Conservation (phyloP, 73 alveolate species). For the Tetrahymena thermophila region DNA sequence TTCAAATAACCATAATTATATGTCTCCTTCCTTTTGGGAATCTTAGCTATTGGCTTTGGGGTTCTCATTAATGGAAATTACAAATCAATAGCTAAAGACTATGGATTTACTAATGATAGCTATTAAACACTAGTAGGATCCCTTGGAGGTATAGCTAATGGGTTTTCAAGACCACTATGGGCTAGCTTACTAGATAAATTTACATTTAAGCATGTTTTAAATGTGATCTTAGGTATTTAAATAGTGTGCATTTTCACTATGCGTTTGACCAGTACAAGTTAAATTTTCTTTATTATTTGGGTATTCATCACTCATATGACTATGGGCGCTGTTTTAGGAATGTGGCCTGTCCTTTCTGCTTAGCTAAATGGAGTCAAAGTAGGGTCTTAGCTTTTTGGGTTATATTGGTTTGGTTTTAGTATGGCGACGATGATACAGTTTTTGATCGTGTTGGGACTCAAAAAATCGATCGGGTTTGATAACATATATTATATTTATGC, state of each 20-base stretch:
- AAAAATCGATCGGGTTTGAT: not conserved
- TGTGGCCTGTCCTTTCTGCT: not conserved
- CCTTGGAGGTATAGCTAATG: not conserved
- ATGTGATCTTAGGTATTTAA: not conserved
- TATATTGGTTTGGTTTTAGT: not conserved
- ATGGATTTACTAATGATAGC: not conserved
- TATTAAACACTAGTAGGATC: not conserved
- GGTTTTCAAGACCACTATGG: not conserved
- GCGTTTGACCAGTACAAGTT: not conserved
- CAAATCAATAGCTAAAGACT: not conserved
- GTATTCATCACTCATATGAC: not conserved
- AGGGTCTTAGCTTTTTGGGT: not conserved
- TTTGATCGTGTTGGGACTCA: not conserved
- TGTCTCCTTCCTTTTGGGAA: not conserved
- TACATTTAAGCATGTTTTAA: not conserved
- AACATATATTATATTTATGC: not conserved
- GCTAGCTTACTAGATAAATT: not conserved
- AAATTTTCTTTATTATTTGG: not conserved
- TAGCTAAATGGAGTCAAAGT: not conserved
- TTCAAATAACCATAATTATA: not conserved
- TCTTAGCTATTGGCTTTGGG: not conserved
- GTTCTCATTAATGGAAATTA: not conserved
- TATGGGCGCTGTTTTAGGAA: not conserved
- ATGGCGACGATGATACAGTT: not conserved
- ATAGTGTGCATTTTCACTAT: not conserved